Percentiles rank a stretch among this genome's conserved stretches.
phyloP scores from a whole-genome alignment of 495 filamentous ascomycete genomes.

The Neurospora intermedia region DNA sequence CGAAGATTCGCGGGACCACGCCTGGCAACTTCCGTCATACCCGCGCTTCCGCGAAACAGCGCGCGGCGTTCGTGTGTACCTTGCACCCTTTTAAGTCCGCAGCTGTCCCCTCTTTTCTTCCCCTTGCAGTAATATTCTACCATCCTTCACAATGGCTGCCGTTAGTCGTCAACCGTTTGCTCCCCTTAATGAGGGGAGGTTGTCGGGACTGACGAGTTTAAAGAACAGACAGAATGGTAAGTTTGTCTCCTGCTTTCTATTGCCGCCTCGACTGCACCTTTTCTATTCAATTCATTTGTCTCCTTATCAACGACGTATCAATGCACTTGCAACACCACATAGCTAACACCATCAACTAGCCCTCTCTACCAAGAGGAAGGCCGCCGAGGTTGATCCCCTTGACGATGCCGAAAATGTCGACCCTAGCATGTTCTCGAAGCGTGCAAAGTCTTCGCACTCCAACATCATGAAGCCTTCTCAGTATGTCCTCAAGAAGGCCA shows the following conservation, averaged over 20 bases:
- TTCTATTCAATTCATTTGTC: constrained; percentile 4
- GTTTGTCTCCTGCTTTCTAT: constrained; percentile 14
- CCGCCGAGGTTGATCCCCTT: constrained; percentile 33
- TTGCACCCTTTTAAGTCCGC: background rate
- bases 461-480: constrained; percentile 33
- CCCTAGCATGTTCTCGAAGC: constrained; percentile 55
- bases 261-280: background rate
- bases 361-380: constrained; percentile 36
- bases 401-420: constrained; percentile 75
- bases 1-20: background rate
- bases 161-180: constrained; percentile 47
- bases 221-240: constrained; percentile 58
- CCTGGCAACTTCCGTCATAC: background rate
- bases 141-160: constrained; percentile 28
- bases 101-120: background rate
- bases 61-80: background rate
- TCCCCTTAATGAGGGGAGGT: constrained; percentile 38
- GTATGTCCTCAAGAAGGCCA: constrained; percentile 34
- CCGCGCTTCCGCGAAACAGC: background rate
- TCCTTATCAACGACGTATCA: background rate
- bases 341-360: constrained; percentile 21
- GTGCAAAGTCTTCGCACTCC: constrained; percentile 51
- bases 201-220: constrained; percentile 44
- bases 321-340: background rate
- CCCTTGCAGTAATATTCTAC: background rate